Base-by-base conservation (phyloP, 2,329 filamentous ascomycete genomes). In the Pestalotiopsis sp. region DNA sequence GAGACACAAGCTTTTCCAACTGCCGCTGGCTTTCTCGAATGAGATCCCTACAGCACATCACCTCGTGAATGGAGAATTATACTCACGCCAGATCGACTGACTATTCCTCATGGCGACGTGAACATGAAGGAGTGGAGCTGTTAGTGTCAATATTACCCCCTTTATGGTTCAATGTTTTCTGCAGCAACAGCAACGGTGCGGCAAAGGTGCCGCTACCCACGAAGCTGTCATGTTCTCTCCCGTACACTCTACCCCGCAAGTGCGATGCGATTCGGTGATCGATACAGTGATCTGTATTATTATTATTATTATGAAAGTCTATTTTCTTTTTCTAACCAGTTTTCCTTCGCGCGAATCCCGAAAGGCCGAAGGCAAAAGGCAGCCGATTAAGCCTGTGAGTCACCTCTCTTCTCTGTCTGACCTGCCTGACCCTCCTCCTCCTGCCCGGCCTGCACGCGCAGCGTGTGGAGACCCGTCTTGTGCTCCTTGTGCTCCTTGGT, bases 401-500 rank as follows among this genome's bases (percentile, higher is more conserved):
- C 59, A 52, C 17, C 45, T 20, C 52, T 59, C 67, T 66, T 67
- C 31, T 60, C 64, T 3, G n/a, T 3, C 11, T 36, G 31, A 9
- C 31, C 31, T 27, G 27, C 27, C 31, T 36, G 31, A 2, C 31
- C 31, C 31, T 36, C 31, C 27, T 57, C 45, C n/a, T 52, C 68
- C 25, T 59, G n/a, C 25, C 76, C 74, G 7, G 73, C 72, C 74
- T 77, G 79, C 9, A 73, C 72, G 73, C 77, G 80, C 72, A 82
- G 71, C 58, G 74, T 79, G 58, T 83, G 78, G 68, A 90, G 74
- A 0, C 88, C 88, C 0, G 88, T 90, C 81, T 88, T 87, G 74
- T 88, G 84, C 77, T 88, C 87, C 45, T 83, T 80, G 68, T 90
- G 87, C 38, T 87, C 81, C 71, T 84, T 86, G 78, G 83, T 88